Evolutionary conservation across 2,329 filamentous ascomycete species (phyloP).

Genomic region (Diaporthe batatas): DNA sequence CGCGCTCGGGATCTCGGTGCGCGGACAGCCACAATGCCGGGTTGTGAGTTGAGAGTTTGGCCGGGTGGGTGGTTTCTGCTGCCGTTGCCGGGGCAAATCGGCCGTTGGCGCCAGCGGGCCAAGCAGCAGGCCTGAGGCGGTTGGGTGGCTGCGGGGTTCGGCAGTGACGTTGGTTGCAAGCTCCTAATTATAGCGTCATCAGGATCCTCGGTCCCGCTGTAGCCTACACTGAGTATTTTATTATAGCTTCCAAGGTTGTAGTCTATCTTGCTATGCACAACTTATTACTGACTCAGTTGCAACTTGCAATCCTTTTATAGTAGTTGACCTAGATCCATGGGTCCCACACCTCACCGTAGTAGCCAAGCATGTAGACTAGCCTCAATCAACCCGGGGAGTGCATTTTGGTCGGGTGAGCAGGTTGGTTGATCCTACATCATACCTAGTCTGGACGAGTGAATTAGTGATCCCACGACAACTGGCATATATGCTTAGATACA

Average conservation of each 20-base stretch:
- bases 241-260: neutral
- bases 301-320: neutral
- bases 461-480: neutral
- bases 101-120: neutral
- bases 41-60: conserved; percentile 10
- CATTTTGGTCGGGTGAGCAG: neutral
- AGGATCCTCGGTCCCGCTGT: conserved; percentile 5
- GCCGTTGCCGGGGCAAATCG: conserved; percentile 29
- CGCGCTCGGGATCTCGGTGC: conserved; percentile 15
- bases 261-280: neutral
- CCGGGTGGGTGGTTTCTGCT: conserved; percentile 3
- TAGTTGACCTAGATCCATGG: too few relatives aligned
- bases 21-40: neutral
- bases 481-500: too few relatives aligned
- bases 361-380: neutral
- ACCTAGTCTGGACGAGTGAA: neutral
- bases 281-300: neutral
- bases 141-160: conserved; percentile 1
- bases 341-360: neutral
- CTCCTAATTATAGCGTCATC: conserved; percentile 26
- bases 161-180: conserved; percentile 18
- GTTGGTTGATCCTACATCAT: neutral
- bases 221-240: neutral
- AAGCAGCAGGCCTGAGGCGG: too few relatives aligned
- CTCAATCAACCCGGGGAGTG: too few relatives aligned